These are phyloP conservation scores for Aspergillus uvarum DNA, from an alignment of 2,329 filamentous ascomycete species.

Conservation along the genomic window DNA sequence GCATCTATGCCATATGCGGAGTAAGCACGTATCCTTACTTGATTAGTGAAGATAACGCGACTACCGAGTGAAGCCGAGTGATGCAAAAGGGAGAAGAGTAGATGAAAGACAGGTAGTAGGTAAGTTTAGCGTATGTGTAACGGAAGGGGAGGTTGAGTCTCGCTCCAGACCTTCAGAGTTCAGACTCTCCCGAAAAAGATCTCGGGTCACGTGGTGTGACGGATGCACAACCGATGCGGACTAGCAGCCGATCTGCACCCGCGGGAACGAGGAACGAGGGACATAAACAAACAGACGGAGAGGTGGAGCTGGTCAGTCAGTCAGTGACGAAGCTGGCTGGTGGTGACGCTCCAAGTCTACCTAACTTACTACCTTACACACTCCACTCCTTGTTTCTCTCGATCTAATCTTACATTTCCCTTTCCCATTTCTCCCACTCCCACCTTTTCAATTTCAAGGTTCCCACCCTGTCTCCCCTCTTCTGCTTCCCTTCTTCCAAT, in stretches of 20 bases:
- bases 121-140: background rate
- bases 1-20: background rate
- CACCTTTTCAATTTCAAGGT: background rate
- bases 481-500: background rate
- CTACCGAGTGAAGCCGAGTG: background rate
- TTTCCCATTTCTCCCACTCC: constrained; percentile 7
- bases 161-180: constrained; percentile 3
- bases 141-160: background rate
- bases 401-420: constrained; percentile 9
- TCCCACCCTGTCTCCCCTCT: background rate
- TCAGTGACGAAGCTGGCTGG: background rate
- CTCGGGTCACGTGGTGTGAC: constrained; percentile 26
- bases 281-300: constrained; percentile 41
- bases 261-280: constrained; percentile 34
- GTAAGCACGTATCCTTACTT: background rate
- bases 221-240: constrained; percentile 17
- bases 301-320: constrained; percentile 3
- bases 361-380: too few species aligned
- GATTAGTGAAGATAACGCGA: background rate
- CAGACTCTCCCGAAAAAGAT: constrained; percentile 13
- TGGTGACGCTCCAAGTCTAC: background rate
- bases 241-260: constrained; percentile 29
- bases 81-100: background rate
- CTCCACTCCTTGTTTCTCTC: constrained; percentile 4
- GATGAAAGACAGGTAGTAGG: background rate